Base-by-base conservation (phyloP, 495 filamentous ascomycete species). In the Penicillium arizonense region DNA sequence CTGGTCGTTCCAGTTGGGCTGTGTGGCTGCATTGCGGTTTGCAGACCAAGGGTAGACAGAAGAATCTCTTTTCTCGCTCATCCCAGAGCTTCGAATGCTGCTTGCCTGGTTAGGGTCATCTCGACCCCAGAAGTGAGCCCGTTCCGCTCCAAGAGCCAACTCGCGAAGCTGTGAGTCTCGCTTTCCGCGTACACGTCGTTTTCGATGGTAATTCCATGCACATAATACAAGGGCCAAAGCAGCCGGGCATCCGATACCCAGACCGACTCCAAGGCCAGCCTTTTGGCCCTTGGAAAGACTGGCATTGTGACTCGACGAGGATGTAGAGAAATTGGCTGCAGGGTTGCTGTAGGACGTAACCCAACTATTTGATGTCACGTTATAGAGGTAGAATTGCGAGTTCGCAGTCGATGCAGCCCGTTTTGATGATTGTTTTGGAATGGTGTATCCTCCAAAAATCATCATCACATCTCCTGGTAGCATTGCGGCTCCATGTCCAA, bases 381-480 rank as follows among this genome's bases (percentile, higher is more conserved):
- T 94, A 57, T 90, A 89, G 51, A 97, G 87, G 55, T 83, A 82
- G 13, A 80, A 70, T 40, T 76, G 63, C 0, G 67, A 70, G 55
- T 78, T 85, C 14, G 48, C 57, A 44, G 61, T 52, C 62, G 66
- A 59, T 57, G 55, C 59, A 53, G 51, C 62, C 56, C 67, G 69
- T 67, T 73, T 80, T 5, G 62, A 69, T 3, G 80, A 70, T 14
- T 71, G 59, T 26, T 64, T 67, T 7, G 82, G 69, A 49, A 96
- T 95, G 9, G 62, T 73, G 55, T 88, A 91, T 2, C 93, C 93
- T 13, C 93, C 93, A 39, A 85, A 79, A 24, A 96, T 73, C 87
- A 97, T 89, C 88, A 97, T 90, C 0, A 96, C 80, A 55, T 86
- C 88, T 2, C 91, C 93, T 16, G 89, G 86, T 13, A 97, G 79